Conservation (phyloP, 192 early-diverging fungal genomes). For the Gryganskiella cystojenkinii region DNA sequence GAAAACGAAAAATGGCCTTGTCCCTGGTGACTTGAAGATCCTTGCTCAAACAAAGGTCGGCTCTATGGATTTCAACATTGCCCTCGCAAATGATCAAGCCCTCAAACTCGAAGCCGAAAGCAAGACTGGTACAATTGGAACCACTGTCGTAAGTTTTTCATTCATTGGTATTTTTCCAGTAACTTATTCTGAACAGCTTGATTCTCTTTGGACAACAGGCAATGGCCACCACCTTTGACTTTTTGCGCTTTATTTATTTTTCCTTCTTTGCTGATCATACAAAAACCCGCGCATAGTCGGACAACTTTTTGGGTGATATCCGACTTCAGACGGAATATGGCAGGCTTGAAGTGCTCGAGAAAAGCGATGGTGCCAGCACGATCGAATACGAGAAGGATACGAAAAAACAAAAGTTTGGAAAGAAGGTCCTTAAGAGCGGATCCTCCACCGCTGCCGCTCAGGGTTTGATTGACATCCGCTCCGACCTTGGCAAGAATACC, state of each 20-base stretch:
- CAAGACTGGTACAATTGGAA: background rate
- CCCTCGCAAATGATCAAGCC: conserved; percentile 2
- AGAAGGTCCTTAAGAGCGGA: conserved; percentile 9
- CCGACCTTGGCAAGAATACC: no score
- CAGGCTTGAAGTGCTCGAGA: background rate
- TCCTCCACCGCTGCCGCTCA: no score
- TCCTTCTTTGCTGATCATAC: no score
- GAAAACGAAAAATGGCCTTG: background rate
- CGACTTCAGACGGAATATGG: background rate
- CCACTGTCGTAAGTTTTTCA: conserved; percentile 2
- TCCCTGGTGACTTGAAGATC: conserved; percentile 6
- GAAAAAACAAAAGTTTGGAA: background rate
- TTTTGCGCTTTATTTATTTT: background rate
- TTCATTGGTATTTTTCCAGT: no score
- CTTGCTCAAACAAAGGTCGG: background rate
- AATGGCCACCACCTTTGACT: no score
- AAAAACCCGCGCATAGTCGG: no score
- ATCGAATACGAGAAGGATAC: conserved; percentile 16
- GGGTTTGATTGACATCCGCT: no score
- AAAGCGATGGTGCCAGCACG: background rate
- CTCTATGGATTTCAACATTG: background rate
- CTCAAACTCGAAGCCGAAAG: conserved; percentile 3
- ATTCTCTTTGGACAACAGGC: background rate
- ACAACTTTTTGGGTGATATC: conserved; percentile 11
- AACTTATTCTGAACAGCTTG: no score